A percentile compares a stretch with the other conserved stretches of the same genome.
Evolutionary conservation across 2,329 filamentous ascomycete genomes (phyloP).

Genomic region (Claviceps citrina): DNA sequence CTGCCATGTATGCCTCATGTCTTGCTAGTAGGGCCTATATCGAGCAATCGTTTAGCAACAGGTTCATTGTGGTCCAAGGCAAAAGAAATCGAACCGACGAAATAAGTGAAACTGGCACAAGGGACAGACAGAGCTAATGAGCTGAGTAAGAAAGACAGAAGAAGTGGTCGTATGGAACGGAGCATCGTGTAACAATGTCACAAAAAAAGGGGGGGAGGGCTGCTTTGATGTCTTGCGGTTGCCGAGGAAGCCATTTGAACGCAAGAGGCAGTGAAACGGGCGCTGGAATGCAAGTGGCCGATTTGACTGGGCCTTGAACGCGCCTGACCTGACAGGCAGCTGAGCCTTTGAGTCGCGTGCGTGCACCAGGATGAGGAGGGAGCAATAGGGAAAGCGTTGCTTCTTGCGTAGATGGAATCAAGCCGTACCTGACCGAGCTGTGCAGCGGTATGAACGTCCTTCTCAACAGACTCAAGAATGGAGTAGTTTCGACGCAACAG

Average conservation of each 20-base stretch:
- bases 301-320: background rate
- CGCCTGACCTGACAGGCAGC: background rate
- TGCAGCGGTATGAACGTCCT: slow-evolving; percentile 74
- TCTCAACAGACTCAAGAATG: slow-evolving; percentile 67
- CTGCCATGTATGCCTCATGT: slow-evolving; percentile 87
- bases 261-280: background rate
- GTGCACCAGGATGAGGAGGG: background rate
- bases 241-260: background rate
- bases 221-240: background rate
- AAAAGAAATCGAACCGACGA: background rate
- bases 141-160: background rate
- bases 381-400: background rate
- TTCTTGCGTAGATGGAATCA: background rate
- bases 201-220: background rate
- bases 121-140: background rate
- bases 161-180: too few species aligned
- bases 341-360: background rate
- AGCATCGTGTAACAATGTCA: background rate
- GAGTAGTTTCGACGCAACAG: slow-evolving; percentile 68
- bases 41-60: slow-evolving; percentile 51
- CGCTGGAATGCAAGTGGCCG: slow-evolving; percentile 4
- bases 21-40: slow-evolving; percentile 77
- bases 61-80: slow-evolving; percentile 11
- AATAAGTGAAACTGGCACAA: background rate
- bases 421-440: slow-evolving; percentile 74